These are phyloP conservation scores for Kluyveromyces nonfermentans DNA, from an alignment of 805 yeast species.

Conservation along the genomic window DNA sequence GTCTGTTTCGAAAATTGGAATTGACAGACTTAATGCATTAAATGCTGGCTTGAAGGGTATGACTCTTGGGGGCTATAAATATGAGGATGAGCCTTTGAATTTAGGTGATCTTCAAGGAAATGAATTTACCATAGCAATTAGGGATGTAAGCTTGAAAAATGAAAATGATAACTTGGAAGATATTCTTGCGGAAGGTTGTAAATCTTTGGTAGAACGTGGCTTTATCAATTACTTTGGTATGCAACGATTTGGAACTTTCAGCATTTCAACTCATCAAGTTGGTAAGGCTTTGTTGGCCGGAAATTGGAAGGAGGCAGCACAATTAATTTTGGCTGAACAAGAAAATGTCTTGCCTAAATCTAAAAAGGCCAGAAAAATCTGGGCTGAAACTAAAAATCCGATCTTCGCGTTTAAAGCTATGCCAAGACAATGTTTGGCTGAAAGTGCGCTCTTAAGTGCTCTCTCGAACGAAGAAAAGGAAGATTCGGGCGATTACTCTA, in stretches of 20 bases:
- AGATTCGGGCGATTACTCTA: constrained; percentile 30
- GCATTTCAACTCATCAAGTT: constrained; percentile 79
- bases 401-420: constrained; percentile 53
- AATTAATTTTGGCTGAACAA: constrained; percentile 75
- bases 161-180: constrained; percentile 33
- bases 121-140: constrained; percentile 75
- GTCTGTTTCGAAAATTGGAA: constrained; percentile 57
- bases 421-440: constrained; percentile 89
- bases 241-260: constrained; percentile 96
- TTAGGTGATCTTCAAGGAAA: constrained; percentile 86
- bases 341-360: constrained; percentile 77
- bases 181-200: constrained; percentile 43
- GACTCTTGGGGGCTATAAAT: constrained; percentile 68
- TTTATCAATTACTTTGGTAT: constrained; percentile 94
- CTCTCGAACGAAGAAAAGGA: constrained; percentile 44
- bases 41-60: constrained; percentile 73
- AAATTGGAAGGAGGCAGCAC: constrained; percentile 75
- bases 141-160: constrained; percentile 46
- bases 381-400: constrained; percentile 70
- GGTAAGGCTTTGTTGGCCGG: constrained; percentile 65
- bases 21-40: constrained; percentile 65
- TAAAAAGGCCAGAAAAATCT: constrained; percentile 67
- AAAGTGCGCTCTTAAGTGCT: constrained; percentile 55
- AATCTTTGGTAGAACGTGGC: constrained; percentile 55
- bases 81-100: constrained; percentile 49